Percentiles rank a stretch among this genome's conserved stretches.
These are phyloP conservation scores for Candida silvicultrix DNA, from an alignment of 805 yeast species.

Conservation along the genomic window DNA sequence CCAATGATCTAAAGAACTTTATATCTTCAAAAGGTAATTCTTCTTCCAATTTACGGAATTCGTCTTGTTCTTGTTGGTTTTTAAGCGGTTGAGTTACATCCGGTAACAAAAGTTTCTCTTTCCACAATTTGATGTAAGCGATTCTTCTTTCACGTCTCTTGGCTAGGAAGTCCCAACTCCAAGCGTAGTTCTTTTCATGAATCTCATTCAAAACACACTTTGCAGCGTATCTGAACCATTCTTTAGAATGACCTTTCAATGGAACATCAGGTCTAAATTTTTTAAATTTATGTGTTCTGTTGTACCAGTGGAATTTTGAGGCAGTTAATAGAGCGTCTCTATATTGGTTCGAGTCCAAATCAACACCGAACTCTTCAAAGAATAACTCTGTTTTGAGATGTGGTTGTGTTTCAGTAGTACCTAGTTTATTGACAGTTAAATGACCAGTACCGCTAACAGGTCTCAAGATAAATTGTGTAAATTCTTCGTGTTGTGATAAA, in stretches of 20 bases:
- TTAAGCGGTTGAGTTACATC: slow-evolving; percentile 23
- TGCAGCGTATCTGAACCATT: slow-evolving; percentile 82
- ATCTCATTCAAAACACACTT: slow-evolving; percentile 71
- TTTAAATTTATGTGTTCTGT: slow-evolving; percentile 70
- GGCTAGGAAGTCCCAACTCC: slow-evolving; percentile 85
- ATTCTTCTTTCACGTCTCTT: slow-evolving; percentile 68
- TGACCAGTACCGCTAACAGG: slow-evolving; percentile 91
- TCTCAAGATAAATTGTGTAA: slow-evolving; percentile 52
- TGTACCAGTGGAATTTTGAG: slow-evolving; percentile 73
- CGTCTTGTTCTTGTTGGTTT: slow-evolving; percentile 30
- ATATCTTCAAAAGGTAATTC: slow-evolving; percentile 70
- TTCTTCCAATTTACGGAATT: slow-evolving; percentile 49
- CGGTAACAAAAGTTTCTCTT: slow-evolving; percentile 37
- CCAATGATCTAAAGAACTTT: slow-evolving; percentile 76
- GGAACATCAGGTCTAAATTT: slow-evolving; percentile 56
- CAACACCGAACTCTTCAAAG: slow-evolving; percentile 86
- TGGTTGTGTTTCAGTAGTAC: slow-evolving; percentile 61
- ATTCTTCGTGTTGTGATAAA: slow-evolving; percentile 24
- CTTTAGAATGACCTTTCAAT: slow-evolving; percentile 54
- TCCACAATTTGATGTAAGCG: slow-evolving; percentile 64
- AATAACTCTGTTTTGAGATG: slow-evolving; percentile 69
- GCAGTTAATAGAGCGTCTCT: slow-evolving; percentile 75
- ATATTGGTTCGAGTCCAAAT: slow-evolving; percentile 80
- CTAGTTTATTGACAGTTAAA: slow-evolving; percentile 71
- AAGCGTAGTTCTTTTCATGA: slow-evolving; percentile 69